These are phyloP conservation scores for Penicillium subrubescens DNA, from an alignment of 495 filamentous ascomycete genomes.

Conservation along the genomic window DNA sequence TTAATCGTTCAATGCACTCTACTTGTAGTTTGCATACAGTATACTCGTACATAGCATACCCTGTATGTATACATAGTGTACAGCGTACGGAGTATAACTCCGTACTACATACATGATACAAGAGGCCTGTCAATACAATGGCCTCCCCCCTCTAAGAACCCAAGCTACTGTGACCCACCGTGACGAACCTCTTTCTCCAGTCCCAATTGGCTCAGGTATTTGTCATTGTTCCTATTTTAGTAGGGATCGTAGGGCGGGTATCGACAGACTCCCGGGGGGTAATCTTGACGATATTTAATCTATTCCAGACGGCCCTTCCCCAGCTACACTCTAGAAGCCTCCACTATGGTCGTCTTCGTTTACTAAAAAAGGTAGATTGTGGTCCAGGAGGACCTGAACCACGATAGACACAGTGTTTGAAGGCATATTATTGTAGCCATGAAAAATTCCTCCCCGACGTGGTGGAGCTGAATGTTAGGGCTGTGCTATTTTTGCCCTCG, in stretches of 20 bases:
- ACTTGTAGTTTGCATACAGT: no score
- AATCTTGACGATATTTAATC: constrained; percentile 19
- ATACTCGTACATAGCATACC: neutral
- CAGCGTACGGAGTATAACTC: no score
- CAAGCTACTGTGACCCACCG: constrained; percentile 19
- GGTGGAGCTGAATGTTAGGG: constrained; percentile 4
- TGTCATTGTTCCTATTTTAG: constrained; percentile 38
- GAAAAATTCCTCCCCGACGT: neutral
- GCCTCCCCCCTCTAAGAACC: neutral
- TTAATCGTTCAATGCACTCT: no score
- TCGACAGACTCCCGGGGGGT: constrained; percentile 10
- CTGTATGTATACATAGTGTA: neutral
- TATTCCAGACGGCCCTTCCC: constrained; percentile 21
- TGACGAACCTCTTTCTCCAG: constrained; percentile 22
- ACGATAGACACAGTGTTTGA: neutral
- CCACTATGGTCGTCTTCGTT: neutral
- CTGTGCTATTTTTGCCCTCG: constrained; percentile 2
- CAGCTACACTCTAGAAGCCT: neutral
- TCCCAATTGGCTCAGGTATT: constrained; percentile 38
- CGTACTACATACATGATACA: neutral
- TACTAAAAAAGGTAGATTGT: neutral
- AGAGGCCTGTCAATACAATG: neutral
- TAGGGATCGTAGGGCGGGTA: constrained; percentile 34
- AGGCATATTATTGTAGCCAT: no score
- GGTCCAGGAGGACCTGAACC: neutral